A percentile compares a stretch with the other conserved stretches of the same genome.
phyloP scores from a whole-genome alignment of 495 filamentous ascomycete genomes.

The Hamigera avellanea region DNA sequence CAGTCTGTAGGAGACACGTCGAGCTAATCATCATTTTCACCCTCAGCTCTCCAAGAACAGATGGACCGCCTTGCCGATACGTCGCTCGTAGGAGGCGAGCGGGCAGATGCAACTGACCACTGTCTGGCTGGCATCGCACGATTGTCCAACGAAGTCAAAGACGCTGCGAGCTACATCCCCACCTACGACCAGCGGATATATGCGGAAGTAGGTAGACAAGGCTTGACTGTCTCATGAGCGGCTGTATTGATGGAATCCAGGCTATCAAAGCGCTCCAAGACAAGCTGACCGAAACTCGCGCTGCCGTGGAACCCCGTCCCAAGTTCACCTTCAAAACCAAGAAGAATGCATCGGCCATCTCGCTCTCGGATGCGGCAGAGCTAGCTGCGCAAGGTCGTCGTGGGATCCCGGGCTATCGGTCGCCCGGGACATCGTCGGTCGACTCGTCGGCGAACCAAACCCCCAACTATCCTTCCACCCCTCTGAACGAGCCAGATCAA shows the following conservation, averaged over 20 bases:
- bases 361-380: constrained; percentile 42
- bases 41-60: constrained; percentile 46
- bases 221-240: neutral
- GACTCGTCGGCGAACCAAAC: constrained; percentile 41
- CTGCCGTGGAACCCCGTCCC: constrained; percentile 46
- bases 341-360: constrained; percentile 46
- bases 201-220: constrained; percentile 39
- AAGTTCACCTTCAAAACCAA: constrained; percentile 67
- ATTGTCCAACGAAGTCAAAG: constrained; percentile 57
- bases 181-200: constrained; percentile 70
- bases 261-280: constrained; percentile 58
- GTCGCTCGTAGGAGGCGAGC: constrained; percentile 42
- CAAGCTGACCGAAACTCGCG: constrained; percentile 47
- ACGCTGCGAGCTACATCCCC: constrained; percentile 56
- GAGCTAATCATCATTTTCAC: neutral
- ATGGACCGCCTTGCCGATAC: constrained; percentile 44
- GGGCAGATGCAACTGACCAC: constrained; percentile 54
- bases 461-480: constrained; percentile 39
- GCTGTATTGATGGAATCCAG: constrained; percentile 19
- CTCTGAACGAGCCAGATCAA: constrained; percentile 34
- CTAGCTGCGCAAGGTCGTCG: constrained; percentile 36
- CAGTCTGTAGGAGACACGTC: constrained; percentile 3
- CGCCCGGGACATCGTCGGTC: constrained; percentile 31
- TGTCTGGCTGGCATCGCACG: constrained; percentile 53
- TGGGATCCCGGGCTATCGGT: constrained; percentile 29